phyloP scores from a whole-genome alignment of 2,329 filamentous ascomycete species.

The Alternaria rosae region DNA sequence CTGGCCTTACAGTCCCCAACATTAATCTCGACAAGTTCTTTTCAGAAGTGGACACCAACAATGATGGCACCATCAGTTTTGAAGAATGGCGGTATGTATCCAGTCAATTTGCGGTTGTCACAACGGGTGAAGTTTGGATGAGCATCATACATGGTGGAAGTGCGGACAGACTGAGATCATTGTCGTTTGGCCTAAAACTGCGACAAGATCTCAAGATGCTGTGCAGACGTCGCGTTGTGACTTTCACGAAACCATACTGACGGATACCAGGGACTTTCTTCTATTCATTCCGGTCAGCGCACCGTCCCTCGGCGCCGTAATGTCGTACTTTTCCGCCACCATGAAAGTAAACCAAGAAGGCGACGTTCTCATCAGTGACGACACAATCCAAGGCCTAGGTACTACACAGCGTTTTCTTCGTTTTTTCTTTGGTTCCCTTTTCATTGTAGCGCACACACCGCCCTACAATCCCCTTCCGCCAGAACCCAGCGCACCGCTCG shows the following conservation, averaged over 20 bases:
- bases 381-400: constrained; percentile 93
- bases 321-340: constrained; percentile 90
- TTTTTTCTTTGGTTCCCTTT: constrained; percentile 77
- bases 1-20: constrained; percentile 79
- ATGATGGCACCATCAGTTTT: constrained; percentile 86
- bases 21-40: constrained; percentile 87
- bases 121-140: background rate
- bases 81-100: constrained; percentile 89
- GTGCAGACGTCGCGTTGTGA: background rate
- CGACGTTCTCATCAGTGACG: constrained; percentile 90
- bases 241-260: constrained; percentile 15
- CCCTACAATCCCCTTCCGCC: constrained; percentile 39
- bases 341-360: constrained; percentile 92
- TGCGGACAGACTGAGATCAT: background rate
- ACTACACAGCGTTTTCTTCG: constrained; percentile 74
- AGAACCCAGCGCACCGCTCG: constrained; percentile 33
- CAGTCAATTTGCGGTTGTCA: background rate
- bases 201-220: background rate
- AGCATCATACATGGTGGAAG: background rate
- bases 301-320: constrained; percentile 78
- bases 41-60: constrained; percentile 84
- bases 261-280: constrained; percentile 74
- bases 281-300: constrained; percentile 80
- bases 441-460: constrained; percentile 68
- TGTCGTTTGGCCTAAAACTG: background rate